Conservation (phyloP, 495 filamentous ascomycete species). For the Penicillium angulare region DNA sequence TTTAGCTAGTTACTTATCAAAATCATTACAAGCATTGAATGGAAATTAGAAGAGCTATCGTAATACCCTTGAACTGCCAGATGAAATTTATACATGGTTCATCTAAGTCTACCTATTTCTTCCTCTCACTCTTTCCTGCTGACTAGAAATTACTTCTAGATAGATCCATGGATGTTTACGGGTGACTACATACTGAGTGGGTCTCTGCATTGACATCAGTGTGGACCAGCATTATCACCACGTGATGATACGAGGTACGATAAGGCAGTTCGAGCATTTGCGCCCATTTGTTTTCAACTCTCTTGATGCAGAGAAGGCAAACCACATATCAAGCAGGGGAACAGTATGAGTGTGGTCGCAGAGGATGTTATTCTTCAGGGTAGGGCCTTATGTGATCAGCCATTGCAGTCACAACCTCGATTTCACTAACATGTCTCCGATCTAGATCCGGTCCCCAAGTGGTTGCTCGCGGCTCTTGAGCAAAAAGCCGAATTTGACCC, state of each 20-base stretch:
- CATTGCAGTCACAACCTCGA: too few species aligned
- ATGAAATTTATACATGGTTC: too few species aligned
- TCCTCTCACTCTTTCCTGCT: too few species aligned
- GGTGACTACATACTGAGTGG: too few species aligned
- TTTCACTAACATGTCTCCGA: neutral
- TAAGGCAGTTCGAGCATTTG: constrained; percentile 4
- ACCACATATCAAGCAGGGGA: neutral
- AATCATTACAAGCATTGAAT: constrained; percentile 67
- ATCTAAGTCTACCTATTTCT: too few species aligned
- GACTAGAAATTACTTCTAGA: too few species aligned
- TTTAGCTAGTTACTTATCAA: constrained; percentile 75
- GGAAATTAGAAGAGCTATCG: constrained; percentile 64
- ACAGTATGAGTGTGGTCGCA: constrained; percentile 27
- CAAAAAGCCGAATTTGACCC: constrained; percentile 9
- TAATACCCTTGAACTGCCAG: too few species aligned
- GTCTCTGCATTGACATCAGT: too few species aligned
- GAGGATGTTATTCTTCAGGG: too few species aligned
- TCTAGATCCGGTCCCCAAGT: constrained; percentile 25
- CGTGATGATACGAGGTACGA: constrained; percentile 21
- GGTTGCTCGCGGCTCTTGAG: constrained; percentile 24
- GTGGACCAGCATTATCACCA: constrained; percentile 28
- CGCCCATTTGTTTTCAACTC: neutral
- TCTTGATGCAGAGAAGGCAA: constrained; percentile 1
- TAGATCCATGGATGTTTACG: too few species aligned
- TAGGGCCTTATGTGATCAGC: too few species aligned